Evolutionary conservation across 805 yeast genomes (phyloP).

Genomic region (Myxozyma nipponensis): DNA sequence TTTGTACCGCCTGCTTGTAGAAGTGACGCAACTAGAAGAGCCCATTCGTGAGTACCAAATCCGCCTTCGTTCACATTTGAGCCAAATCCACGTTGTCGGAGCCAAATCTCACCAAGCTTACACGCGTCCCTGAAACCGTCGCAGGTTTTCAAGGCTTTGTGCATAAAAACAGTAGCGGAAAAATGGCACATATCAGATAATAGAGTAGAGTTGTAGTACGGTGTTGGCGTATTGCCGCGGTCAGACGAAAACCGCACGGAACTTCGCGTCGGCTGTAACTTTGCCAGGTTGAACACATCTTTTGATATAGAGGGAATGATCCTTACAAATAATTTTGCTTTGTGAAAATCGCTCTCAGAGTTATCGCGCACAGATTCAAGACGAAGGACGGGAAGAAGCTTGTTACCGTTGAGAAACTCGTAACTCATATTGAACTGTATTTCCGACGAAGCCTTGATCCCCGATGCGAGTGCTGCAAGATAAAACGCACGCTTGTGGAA

Average conservation of each 20-base stretch:
- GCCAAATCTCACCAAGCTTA: conserved; percentile 83
- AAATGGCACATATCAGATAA: conserved; percentile 65
- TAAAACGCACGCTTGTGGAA: conserved; percentile 87
- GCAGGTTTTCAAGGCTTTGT: conserved; percentile 68
- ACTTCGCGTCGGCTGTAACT: conserved; percentile 74
- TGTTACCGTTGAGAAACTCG: conserved; percentile 70
- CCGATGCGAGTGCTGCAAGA: conserved; percentile 69
- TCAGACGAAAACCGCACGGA: conserved; percentile 56
- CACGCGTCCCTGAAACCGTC: conserved; percentile 86
- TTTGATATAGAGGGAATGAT: conserved; percentile 69
- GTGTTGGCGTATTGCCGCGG: conserved; percentile 61
- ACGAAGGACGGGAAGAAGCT: conserved; percentile 67
- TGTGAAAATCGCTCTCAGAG: conserved; percentile 50
- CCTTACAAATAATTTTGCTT: conserved; percentile 68
- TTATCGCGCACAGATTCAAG: conserved; percentile 43
- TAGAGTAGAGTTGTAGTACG: conserved; percentile 78
- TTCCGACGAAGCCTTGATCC: conserved; percentile 47
- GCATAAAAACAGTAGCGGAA: conserved; percentile 68
- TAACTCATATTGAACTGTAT: conserved; percentile 52
- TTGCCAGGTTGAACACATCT: conserved; percentile 67
- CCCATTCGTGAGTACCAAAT: conserved; percentile 89
- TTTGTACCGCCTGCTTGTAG: conserved; percentile 68
- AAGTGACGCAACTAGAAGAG: conserved; percentile 72
- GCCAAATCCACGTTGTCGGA: conserved; percentile 77
- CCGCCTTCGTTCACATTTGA: conserved; percentile 67